Percentiles rank a stretch among this genome's conserved stretches.
Conservation (phyloP, 169 alveolate species). For the Theileria luwenshuni region DNA sequence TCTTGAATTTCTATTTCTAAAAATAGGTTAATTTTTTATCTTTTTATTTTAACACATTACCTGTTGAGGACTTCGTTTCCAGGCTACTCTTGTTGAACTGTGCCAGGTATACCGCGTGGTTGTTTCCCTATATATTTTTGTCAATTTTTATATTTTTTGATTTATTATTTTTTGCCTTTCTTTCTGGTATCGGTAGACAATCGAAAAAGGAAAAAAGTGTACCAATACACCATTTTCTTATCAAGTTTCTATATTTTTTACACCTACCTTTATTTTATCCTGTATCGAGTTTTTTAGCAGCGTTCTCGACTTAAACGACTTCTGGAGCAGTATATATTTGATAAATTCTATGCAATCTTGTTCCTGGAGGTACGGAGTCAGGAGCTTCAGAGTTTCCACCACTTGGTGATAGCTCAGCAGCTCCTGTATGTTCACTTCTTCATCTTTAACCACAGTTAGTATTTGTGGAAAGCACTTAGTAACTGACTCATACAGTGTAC, state of each 20-base stretch:
- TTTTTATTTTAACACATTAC: constrained; percentile 25
- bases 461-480: constrained; percentile 50
- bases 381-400: constrained; percentile 45
- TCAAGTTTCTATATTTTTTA: not conserved
- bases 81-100: constrained; percentile 48
- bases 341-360: constrained; percentile 60
- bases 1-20: too few relatives aligned
- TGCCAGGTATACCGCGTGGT: constrained; percentile 20
- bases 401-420: constrained; percentile 39
- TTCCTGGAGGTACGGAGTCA: constrained; percentile 65
- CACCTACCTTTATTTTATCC: constrained; percentile 45
- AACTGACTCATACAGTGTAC: constrained; percentile 53
- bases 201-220: too few relatives aligned
- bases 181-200: too few relatives aligned
- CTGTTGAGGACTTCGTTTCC: constrained; percentile 51
- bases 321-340: constrained; percentile 31
- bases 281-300: constrained; percentile 43
- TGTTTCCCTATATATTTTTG: constrained; percentile 22
- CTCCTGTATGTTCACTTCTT: constrained; percentile 50
- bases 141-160: too few relatives aligned
- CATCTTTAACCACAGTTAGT: constrained; percentile 21
- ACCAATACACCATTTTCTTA: too few relatives aligned
- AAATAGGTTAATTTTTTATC: too few relatives aligned
- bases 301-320: constrained; percentile 40
- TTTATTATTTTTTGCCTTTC: too few relatives aligned